phyloP scores from a whole-genome alignment of 176 grass and related monocot species.

The Tillandsia fasciculata region DNA sequence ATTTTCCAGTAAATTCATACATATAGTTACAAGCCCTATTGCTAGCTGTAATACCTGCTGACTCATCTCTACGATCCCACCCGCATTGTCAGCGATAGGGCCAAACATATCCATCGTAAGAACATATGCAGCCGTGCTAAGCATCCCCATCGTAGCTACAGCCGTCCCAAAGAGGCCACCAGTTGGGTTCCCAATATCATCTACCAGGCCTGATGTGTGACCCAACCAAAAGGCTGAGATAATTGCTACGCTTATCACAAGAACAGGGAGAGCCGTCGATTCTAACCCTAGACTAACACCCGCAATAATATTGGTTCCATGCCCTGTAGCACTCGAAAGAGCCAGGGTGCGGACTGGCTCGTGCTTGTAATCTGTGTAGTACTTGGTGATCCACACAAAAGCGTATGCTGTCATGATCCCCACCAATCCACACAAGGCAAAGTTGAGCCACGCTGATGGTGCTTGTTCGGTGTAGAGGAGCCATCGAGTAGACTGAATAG shows the following conservation, averaged over 20 bases:
- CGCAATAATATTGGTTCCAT: constrained; percentile 99
- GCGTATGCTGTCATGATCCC: constrained; percentile 90
- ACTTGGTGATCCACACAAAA: constrained; percentile 97
- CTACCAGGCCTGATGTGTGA: constrained; percentile 76
- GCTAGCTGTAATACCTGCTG: constrained; percentile 49
- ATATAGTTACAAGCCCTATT: too few relatives aligned
- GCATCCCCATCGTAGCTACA: constrained; percentile 99
- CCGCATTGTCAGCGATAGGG: constrained; percentile 97
- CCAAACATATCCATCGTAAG: constrained; percentile 99
- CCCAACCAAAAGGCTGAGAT: constrained; percentile 87
- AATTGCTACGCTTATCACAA: constrained; percentile 88
- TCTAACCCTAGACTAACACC: constrained; percentile 88
- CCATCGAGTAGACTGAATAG: constrained; percentile 86
- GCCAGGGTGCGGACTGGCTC: constrained; percentile 76
- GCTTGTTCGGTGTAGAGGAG: constrained; percentile 99
- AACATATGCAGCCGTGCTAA: constrained; percentile 97
- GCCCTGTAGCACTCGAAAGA: constrained; percentile 85
- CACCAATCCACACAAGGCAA: constrained; percentile 86
- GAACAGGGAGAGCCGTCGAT: constrained; percentile 83
- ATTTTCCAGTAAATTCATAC: too few relatives aligned
- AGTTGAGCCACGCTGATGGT: constrained; percentile 93
- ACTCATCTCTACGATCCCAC: constrained; percentile 99
- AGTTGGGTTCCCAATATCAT: constrained; percentile 67
- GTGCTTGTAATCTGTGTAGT: constrained; percentile 98
- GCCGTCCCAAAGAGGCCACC: constrained; percentile 97